Conservation (phyloP, 2,329 filamentous ascomycete genomes). For the Diaporthe citri region DNA sequence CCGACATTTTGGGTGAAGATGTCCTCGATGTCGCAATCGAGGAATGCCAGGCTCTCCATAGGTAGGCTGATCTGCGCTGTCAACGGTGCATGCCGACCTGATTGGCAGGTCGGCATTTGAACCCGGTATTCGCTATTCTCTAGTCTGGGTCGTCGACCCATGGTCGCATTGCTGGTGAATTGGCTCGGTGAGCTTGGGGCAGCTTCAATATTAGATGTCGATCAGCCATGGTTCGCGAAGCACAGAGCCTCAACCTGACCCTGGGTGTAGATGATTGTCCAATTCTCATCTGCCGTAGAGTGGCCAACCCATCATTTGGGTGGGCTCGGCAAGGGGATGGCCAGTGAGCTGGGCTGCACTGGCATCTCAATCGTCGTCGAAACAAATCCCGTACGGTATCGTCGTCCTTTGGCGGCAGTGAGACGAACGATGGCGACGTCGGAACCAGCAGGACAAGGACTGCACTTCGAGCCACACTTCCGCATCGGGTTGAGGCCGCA, state of each 20-base stretch:
- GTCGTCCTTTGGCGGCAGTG: neutral
- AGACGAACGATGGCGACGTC: neutral
- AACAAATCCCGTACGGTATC: neutral
- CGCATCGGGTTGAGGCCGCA: conserved; percentile 2
- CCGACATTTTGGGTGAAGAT: conserved; percentile 28
- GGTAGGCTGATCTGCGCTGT: conserved; percentile 26
- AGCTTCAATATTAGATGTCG: neutral
- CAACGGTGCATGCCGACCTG: conserved; percentile 8
- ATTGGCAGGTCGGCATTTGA: conserved; percentile 35
- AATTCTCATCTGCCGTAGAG: neutral
- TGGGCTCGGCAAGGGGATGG: neutral
- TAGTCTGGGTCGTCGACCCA: neutral
- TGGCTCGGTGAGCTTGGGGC: neutral
- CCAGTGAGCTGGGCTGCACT: neutral
- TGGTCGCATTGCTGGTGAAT: neutral
- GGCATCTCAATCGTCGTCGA: neutral
- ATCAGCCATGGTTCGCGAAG: neutral
- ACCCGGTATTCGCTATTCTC: conserved; percentile 10
- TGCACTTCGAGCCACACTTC: conserved; percentile 27
- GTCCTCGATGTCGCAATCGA: conserved; percentile 8
- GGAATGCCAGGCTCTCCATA: conserved; percentile 2
- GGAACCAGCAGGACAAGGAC: neutral
- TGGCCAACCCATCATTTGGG: neutral
- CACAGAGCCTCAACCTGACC: neutral
- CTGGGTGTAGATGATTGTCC: neutral